Base-by-base conservation (phyloP, 1,284 basidiomycete genomes). In the Cronartium ribicola region DNA sequence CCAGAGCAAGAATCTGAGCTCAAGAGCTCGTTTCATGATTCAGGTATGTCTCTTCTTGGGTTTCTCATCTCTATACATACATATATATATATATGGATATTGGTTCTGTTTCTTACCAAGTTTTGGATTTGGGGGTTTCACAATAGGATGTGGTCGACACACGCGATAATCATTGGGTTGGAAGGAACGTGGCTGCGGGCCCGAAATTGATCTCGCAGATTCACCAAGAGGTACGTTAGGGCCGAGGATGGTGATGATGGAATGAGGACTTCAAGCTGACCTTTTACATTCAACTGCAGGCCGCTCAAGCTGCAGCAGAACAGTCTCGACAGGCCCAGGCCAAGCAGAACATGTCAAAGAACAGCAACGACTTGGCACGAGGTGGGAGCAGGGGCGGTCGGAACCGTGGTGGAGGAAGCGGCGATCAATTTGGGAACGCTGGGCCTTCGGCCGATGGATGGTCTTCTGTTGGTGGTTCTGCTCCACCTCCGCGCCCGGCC, bases 1-100 rank as follows among this genome's bases (percentile, higher is more conserved):
- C 62, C 89, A 89, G 83, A 90, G 87, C 79, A 43, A 62, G 17
- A 20, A 73, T 66, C n/a, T 73, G 43, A 73, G 64, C 64, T 73
- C 71, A 13, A 48, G 71, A 37, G 57, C 57, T 61, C 39, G 71
- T 22, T 73, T 66, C 20, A 67, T 73, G 71, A 48, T 73, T 41
- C 71, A 73, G 57, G 84, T 61, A 80, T 73, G 82, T 82, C 20
- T n/a, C 14, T 64, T 39, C 20, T 65, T 20, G 39, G 59, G 66
- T 59, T 20, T 40, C 22, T 2, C 55, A 4, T 14, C 3, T 29
- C 22, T 6, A 22, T 44, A 2, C 13, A 1, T 61, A n/a, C 41
- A 22, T 44, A 14, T 51, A 20, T 14, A 51, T 51, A 29, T 29
- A 10, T 55, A 20, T 11, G 51, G 29, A 29, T n/a, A 17, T 55